phyloP scores from a whole-genome alignment of 2,329 filamentous ascomycete species.

The Colletotrichum orchidophilum region DNA sequence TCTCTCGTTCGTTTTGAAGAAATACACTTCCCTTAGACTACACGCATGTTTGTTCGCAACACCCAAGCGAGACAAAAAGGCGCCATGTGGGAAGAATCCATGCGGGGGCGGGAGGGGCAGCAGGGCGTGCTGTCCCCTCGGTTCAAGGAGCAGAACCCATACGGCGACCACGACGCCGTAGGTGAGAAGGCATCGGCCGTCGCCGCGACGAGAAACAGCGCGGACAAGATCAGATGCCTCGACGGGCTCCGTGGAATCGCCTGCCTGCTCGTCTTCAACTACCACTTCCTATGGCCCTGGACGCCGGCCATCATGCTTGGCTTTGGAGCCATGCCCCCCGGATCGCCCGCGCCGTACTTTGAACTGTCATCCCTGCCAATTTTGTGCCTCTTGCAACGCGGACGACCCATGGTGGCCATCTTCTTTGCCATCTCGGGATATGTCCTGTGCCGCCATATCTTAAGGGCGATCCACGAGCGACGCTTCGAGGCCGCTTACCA shows the following conservation, averaged over 20 bases:
- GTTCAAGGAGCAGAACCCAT: constrained; percentile 3
- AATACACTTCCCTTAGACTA: background rate
- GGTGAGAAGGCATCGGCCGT: constrained; percentile 7
- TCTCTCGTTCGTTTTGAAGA: background rate
- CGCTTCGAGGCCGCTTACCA: constrained; percentile 47
- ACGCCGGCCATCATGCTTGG: constrained; percentile 51
- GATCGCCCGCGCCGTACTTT: constrained; percentile 45
- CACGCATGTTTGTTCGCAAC: constrained; percentile 1
- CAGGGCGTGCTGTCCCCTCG: background rate
- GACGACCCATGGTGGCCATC: constrained; percentile 52
- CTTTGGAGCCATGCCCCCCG: constrained; percentile 48
- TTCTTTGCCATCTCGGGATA: constrained; percentile 57
- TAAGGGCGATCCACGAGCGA: constrained; percentile 47
- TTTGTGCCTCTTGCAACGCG: constrained; percentile 50
- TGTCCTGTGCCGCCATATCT: constrained; percentile 49
- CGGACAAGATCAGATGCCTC: constrained; percentile 50
- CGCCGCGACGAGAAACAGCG: constrained; percentile 20
- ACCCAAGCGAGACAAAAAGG: background rate
- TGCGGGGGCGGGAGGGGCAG: background rate
- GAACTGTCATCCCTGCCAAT: constrained; percentile 48
- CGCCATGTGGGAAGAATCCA: constrained; percentile 7
- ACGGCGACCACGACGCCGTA: constrained; percentile 25
- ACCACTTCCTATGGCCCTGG: constrained; percentile 53
- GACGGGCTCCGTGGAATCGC: constrained; percentile 53
- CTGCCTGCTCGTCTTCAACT: constrained; percentile 53